Conservation (phyloP, 2,329 filamentous ascomycete species). For the Immersiporthe knoxdaviesiana region DNA sequence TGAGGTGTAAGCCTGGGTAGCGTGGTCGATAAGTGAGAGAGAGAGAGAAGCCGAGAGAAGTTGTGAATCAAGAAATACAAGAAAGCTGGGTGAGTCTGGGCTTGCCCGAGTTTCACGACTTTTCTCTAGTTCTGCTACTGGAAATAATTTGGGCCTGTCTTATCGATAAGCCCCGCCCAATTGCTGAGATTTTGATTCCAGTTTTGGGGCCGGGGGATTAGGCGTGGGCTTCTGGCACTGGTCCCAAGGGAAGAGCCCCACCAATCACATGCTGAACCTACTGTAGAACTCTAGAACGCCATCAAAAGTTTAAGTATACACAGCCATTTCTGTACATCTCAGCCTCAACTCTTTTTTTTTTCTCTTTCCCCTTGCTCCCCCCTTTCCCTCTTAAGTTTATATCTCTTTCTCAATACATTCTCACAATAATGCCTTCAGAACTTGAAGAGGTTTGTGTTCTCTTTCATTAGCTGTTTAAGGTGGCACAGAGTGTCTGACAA, state of each 20-base stretch:
- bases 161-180: conserved; percentile 26
- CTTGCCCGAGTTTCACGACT: conserved; percentile 14
- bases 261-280: conserved; percentile 23
- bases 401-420: no score
- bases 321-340: no score
- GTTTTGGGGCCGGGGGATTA: neutral
- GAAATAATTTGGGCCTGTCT: conserved; percentile 4
- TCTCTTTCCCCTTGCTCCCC: conserved; percentile 23
- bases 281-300: neutral
- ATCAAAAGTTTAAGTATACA: neutral
- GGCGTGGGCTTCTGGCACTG: neutral
- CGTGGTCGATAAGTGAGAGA: neutral
- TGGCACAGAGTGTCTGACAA: conserved; percentile 17
- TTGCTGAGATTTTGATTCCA: conserved; percentile 1
- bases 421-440: conserved; percentile 70
- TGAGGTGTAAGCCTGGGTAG: neutral
- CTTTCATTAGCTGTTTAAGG: neutral
- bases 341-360: conserved; percentile 24
- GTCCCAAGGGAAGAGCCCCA: neutral
- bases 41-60: neutral
- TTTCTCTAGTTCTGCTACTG: conserved; percentile 25
- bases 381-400: neutral
- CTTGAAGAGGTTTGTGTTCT: conserved; percentile 67
- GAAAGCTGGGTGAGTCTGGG: neutral
- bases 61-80: neutral